Evolutionary conservation across 257 asterid genomes (phyloP).

Genomic region (Echites panduratus): DNA sequence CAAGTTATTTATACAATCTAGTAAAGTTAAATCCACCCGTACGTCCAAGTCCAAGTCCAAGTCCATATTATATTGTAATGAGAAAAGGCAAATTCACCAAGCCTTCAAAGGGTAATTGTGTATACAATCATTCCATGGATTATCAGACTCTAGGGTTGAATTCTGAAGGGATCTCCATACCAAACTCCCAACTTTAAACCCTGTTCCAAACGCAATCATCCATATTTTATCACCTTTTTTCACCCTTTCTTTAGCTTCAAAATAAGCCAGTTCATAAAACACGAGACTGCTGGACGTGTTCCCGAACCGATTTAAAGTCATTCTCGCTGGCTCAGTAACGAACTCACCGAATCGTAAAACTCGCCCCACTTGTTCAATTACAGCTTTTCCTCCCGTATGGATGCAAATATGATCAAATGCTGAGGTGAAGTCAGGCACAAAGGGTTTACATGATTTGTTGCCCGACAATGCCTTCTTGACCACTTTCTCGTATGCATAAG

Average conservation of each 20-base stretch:
- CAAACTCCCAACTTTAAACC: slow-evolving; percentile 60
- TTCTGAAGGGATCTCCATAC: slow-evolving; percentile 52
- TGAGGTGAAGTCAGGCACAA: slow-evolving; percentile 46
- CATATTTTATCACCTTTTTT: slow-evolving; percentile 67
- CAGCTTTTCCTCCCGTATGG: slow-evolving; percentile 65
- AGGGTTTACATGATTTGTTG: slow-evolving; percentile 16
- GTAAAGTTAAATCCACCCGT: too few species aligned
- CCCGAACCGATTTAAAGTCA: slow-evolving; percentile 60
- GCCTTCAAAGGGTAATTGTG: slow-evolving; percentile 38
- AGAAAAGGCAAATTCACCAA: slow-evolving; percentile 16
- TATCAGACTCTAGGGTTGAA: slow-evolving; percentile 45
- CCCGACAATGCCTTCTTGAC: slow-evolving; percentile 1
- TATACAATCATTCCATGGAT: slow-evolving; percentile 66
- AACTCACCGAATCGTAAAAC: slow-evolving; percentile 32
- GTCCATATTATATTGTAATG: too few species aligned
- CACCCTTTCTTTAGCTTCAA: slow-evolving; percentile 53
- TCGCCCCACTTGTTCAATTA: slow-evolving; percentile 44
- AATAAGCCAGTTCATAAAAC: slow-evolving; percentile 64
- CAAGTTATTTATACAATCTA: too few species aligned
- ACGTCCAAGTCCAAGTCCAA: too few species aligned
- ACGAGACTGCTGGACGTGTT: slow-evolving; percentile 64
- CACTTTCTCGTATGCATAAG: slow-evolving; percentile 26
- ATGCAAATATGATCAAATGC: slow-evolving; percentile 62
- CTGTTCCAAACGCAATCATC: slow-evolving; percentile 77
- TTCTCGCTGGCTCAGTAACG: slow-evolving; percentile 57